These are phyloP conservation scores for Lentinula novae-zelandiae DNA, from an alignment of 1,284 basidiomycete genomes.

Conservation along the genomic window DNA sequence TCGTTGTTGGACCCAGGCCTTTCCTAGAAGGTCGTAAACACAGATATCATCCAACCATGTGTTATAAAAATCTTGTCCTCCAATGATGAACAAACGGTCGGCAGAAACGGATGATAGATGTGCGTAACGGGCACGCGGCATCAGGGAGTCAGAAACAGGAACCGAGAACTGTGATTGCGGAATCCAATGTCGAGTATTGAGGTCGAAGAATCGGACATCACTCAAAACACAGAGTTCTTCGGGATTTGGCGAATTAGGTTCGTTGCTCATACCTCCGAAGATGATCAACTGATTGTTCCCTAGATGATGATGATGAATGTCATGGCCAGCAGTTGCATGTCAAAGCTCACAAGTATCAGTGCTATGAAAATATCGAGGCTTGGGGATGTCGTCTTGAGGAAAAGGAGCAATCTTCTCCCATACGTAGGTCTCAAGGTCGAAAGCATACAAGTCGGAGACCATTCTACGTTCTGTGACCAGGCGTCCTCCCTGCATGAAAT, in stretches of 20 bases:
- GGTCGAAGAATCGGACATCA: constrained; percentile 84
- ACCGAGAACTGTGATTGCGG: constrained; percentile 34
- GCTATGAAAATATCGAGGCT: constrained; percentile 87
- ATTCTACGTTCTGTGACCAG: constrained; percentile 83
- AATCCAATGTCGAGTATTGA: constrained; percentile 69
- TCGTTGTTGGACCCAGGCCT: constrained; percentile 74
- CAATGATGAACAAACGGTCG: constrained; percentile 86
- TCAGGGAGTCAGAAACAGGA: constrained; percentile 37
- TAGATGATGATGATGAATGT: constrained; percentile 26
- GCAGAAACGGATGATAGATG: constrained; percentile 84
- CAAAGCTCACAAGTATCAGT: constrained; percentile 72
- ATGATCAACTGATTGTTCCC: constrained; percentile 87
- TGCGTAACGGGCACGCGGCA: constrained; percentile 84
- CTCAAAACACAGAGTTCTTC: constrained; percentile 80
- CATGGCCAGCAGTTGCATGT: no score
- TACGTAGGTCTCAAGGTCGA: constrained; percentile 73
- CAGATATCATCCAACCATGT: constrained; percentile 91
- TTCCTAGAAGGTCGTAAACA: constrained; percentile 73
- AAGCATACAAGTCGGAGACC: constrained; percentile 84
- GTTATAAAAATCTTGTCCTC: constrained; percentile 89
- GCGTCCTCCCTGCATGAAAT: constrained; percentile 67
- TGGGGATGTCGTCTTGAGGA: constrained; percentile 65
- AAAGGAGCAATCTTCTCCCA: constrained; percentile 74
- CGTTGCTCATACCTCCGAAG: constrained; percentile 91
- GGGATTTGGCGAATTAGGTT: constrained; percentile 58